Percentiles rank a stretch among this genome's conserved stretches.
Conservation (phyloP, 768 basidiomycete genomes). For the Russula compacta region DNA sequence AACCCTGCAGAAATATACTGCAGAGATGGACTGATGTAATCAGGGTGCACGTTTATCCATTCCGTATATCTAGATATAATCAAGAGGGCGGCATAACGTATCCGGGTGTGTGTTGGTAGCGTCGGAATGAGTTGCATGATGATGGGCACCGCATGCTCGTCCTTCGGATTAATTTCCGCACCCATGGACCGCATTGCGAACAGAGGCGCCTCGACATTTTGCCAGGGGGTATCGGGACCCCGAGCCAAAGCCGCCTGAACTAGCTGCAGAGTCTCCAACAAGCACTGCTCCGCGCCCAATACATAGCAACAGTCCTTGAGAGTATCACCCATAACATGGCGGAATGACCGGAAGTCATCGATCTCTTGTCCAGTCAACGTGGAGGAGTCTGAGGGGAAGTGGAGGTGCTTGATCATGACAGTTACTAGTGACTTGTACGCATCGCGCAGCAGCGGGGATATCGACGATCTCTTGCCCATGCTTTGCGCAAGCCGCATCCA, state of each 20-base stretch:
- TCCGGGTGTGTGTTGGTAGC: constrained; percentile 80
- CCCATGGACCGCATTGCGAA: constrained; percentile 99
- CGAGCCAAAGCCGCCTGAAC: constrained; percentile 66
- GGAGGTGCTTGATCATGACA: constrained; percentile 83
- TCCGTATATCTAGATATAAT: constrained; percentile 95
- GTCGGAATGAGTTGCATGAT: constrained; percentile 92
- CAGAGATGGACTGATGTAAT: constrained; percentile 76
- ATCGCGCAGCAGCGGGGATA: constrained; percentile 68
- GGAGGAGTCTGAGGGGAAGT: constrained; percentile 71
- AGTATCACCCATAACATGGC: constrained; percentile 98
- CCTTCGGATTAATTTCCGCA: constrained; percentile 76
- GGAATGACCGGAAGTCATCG: constrained; percentile 89
- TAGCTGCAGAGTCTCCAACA: constrained; percentile 71
- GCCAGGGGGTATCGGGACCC: constrained; percentile 63
- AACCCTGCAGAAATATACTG: constrained; percentile 92
- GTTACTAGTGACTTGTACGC: constrained; percentile 79
- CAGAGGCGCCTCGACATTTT: constrained; percentile 93
- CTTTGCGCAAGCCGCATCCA: constrained; percentile 96
- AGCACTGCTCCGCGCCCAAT: constrained; percentile 76
- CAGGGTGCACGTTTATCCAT: constrained; percentile 88
- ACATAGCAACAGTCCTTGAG: constrained; percentile 97
- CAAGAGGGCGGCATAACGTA: constrained; percentile 91
- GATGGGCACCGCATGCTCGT: constrained; percentile 83
- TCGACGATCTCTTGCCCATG: constrained; percentile 64
- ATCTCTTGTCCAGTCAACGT: constrained; percentile 72